Percentiles rank a stretch among this genome's conserved stretches.
Conservation (phyloP, 2,329 filamentous ascomycete species). For the Canariomyces notabilis region DNA sequence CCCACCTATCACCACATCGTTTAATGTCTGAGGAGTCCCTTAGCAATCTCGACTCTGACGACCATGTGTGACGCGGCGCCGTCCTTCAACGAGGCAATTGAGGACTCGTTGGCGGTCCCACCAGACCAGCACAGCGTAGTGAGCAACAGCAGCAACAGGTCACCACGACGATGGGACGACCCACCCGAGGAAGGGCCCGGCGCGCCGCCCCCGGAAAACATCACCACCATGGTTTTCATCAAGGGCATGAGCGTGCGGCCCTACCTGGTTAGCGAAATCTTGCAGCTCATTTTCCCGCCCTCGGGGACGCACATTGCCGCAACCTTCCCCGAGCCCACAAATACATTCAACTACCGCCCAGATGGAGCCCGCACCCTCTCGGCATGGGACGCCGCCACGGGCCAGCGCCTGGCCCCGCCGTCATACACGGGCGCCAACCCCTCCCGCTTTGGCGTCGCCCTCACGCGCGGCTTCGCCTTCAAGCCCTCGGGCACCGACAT, state of each 20-base stretch:
- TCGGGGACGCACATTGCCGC: slow-evolving; percentile 11
- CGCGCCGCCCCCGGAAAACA: slow-evolving; percentile 4
- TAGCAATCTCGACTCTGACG: neutral
- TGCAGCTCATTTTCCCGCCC: slow-evolving; percentile 12
- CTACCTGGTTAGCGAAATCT: slow-evolving; percentile 7
- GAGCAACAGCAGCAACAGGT: neutral
- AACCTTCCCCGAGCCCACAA: neutral
- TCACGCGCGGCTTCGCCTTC: slow-evolving; percentile 11
- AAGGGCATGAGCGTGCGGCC: neutral
- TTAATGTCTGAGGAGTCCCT: too few relatives aligned
- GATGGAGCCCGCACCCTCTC: neutral
- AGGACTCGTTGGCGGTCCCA: slow-evolving; percentile 5
- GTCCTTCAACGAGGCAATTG: slow-evolving; percentile 8
- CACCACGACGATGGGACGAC: slow-evolving; percentile 22
- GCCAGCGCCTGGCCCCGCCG: neutral
- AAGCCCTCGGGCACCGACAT: neutral
- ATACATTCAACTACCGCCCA: neutral
- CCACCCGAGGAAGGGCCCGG: slow-evolving; percentile 18
- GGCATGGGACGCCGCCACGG: neutral
- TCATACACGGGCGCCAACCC: too few relatives aligned
- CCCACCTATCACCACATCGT: too few relatives aligned
- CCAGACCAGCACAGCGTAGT: slow-evolving; percentile 5
- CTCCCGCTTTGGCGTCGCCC: neutral
- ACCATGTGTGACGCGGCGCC: slow-evolving; percentile 9
- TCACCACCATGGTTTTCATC: slow-evolving; percentile 19